A percentile compares a stretch with the other conserved stretches of the same genome.
Evolutionary conservation across 192 early-diverging fungal species (phyloP).

Genomic region (Umbelopsis sp.): DNA sequence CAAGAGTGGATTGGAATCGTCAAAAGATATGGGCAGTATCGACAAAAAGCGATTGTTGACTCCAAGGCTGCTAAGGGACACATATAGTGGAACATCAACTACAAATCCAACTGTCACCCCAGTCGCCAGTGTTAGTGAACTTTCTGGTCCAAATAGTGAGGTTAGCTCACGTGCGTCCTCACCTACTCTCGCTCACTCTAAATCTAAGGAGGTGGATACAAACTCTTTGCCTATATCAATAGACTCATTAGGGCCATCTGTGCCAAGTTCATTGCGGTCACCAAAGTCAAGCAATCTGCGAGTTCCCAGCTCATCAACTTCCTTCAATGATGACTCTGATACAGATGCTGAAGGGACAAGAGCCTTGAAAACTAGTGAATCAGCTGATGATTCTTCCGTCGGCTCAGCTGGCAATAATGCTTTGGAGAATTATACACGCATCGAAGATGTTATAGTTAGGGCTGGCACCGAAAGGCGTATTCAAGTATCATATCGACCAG

Average conservation of each 20-base stretch:
- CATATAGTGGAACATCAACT: not conserved
- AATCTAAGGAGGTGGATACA: conserved; percentile 20
- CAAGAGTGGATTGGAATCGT: conserved; percentile 31
- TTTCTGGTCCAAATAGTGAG: conserved; percentile 48
- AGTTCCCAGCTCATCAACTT: conserved; percentile 1
- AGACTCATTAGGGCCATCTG: not conserved
- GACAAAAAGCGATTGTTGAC: conserved; percentile 8
- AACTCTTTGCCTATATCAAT: not conserved
- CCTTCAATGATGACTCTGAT: conserved; percentile 18
- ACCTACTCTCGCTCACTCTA: conserved; percentile 29
- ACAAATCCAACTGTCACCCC: conserved; percentile 35
- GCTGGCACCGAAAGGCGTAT: conserved; percentile 84
- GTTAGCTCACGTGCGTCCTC: conserved; percentile 52
- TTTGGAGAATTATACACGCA: conserved; percentile 52
- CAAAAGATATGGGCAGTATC: not conserved
- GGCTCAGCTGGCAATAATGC: not conserved
- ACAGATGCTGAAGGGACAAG: conserved; percentile 15
- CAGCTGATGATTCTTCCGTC: not conserved
- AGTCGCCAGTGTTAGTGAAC: conserved; percentile 47
- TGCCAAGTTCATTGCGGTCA: not conserved
- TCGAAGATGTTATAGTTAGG: conserved; percentile 86
- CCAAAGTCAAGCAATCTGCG: not conserved
- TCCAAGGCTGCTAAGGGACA: not conserved
- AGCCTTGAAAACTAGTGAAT: not conserved
- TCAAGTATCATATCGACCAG: conserved; percentile 78